Evolutionary conservation across 768 basidiomycete species (phyloP).

Genomic region (Rhizopogon vinicolor): DNA sequence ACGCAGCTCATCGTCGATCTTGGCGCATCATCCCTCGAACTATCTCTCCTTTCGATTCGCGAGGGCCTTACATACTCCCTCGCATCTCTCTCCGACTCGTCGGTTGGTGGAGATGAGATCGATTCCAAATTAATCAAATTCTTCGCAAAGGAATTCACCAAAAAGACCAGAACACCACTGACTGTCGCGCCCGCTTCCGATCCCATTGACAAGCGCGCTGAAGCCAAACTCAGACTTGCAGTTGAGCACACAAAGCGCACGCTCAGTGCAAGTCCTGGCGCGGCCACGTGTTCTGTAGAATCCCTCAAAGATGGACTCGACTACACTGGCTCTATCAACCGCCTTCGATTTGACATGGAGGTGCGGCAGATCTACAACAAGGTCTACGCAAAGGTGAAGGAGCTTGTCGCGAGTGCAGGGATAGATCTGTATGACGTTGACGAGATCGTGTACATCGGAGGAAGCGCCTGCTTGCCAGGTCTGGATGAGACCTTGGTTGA

Average conservation of each 20-base stretch:
- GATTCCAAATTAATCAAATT: constrained; percentile 83
- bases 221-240: constrained; percentile 89
- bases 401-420: constrained; percentile 46
- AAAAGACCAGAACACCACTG: constrained; percentile 83
- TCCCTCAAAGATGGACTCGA: constrained; percentile 92
- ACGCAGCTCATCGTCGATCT: constrained; percentile 81
- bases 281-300: constrained; percentile 90
- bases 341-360: constrained; percentile 56
- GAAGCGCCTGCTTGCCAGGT: constrained; percentile 69
- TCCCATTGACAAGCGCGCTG: constrained; percentile 70
- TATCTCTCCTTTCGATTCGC: constrained; percentile 69
- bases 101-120: constrained; percentile 64
- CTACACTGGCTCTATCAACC: constrained; percentile 68
- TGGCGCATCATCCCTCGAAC: constrained; percentile 66
- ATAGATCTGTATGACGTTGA: constrained; percentile 67
- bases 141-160: constrained; percentile 95
- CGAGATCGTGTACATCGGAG: constrained; percentile 79
- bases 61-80: constrained; percentile 70
- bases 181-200: constrained; percentile 56
- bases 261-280: constrained; percentile 78
- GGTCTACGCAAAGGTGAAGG: constrained; percentile 45
- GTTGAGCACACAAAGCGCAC: constrained; percentile 95
- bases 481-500: constrained; percentile 54
- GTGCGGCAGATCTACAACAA: constrained; percentile 55
- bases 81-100: constrained; percentile 40